Percentiles rank a stretch among this genome's conserved stretches.
phyloP scores from a whole-genome alignment of 306 rosid species.

The Quillaja saponaria region DNA sequence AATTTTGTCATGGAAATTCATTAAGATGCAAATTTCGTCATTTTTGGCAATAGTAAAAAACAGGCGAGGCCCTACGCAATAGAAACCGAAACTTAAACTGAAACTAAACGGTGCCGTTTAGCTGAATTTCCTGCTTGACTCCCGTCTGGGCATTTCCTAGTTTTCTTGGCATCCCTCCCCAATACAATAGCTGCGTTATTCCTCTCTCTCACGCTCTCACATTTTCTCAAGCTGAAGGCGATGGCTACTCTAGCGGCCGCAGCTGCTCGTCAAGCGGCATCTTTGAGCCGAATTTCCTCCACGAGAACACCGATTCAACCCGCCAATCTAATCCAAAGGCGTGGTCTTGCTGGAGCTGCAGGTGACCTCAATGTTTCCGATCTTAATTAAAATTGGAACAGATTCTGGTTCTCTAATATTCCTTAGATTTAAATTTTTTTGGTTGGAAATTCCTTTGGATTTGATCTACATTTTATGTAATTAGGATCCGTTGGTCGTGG shows the following conservation, averaged over 20 bases:
- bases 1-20: too few species aligned
- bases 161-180: not conserved
- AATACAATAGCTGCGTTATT: not conserved
- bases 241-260: slow-evolving; percentile 78
- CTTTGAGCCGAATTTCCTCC: slow-evolving; percentile 53
- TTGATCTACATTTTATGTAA: not conserved
- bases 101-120: not conserved
- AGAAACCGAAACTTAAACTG: too few species aligned
- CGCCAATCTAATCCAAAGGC: slow-evolving; percentile 57
- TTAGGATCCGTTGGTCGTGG: not conserved
- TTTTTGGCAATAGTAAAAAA: too few species aligned
- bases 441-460: not conserved
- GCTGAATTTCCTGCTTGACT: not conserved
- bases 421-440: not conserved
- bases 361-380: slow-evolving; percentile 46
- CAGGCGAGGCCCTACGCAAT: too few species aligned
- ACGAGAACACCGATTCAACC: slow-evolving; percentile 46
- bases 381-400: too few species aligned
- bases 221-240: slow-evolving; percentile 16
- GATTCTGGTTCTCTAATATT: too few species aligned
- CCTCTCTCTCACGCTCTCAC: slow-evolving; percentile 4
- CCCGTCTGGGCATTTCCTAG: not conserved
- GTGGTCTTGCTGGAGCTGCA: slow-evolving; percentile 83
- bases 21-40: too few species aligned
- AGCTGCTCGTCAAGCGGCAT: slow-evolving; percentile 72